Evolutionary conservation across 768 basidiomycete genomes (phyloP).

Genomic region (Rhodotorula graminis): DNA sequence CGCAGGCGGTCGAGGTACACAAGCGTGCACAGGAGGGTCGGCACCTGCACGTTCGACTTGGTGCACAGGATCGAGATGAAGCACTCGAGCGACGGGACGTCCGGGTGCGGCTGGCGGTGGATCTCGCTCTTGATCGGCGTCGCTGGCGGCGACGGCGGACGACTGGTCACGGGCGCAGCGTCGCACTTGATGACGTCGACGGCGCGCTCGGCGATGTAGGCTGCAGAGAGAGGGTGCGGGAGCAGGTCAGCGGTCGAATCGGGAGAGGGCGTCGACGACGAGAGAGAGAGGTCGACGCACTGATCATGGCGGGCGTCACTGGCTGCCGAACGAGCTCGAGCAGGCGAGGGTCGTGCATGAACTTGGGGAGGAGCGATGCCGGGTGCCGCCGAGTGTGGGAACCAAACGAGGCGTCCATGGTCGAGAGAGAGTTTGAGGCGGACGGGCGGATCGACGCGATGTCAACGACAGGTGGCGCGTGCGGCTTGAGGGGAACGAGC

Average conservation of each 20-base stretch:
- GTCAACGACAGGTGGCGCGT: neutral
- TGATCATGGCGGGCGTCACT: constrained; percentile 79
- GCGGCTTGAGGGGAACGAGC: neutral
- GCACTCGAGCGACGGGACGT: constrained; percentile 65
- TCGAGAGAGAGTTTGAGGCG: no score
- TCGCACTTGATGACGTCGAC: constrained; percentile 62
- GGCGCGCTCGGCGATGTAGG: constrained; percentile 72
- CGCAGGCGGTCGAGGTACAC: constrained; percentile 85
- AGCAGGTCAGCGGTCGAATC: neutral
- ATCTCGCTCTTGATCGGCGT: constrained; percentile 55
- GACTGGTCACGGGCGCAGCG: constrained; percentile 41
- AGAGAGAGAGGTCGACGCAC: constrained; percentile 43
- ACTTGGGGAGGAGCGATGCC: constrained; percentile 72
- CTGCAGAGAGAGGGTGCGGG: constrained; percentile 38
- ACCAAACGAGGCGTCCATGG: constrained; percentile 21
- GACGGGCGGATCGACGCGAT: neutral
- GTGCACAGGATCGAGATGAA: constrained; percentile 79
- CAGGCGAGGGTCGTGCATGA: constrained; percentile 72
- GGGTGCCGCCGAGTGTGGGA: constrained; percentile 50
- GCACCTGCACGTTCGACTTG: constrained; percentile 71
- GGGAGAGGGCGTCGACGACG: neutral
- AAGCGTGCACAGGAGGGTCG: constrained; percentile 83
- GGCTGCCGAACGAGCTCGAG: constrained; percentile 70
- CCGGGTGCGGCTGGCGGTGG: constrained; percentile 36
- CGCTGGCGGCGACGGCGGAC: constrained; percentile 63